A percentile compares a stretch with the other conserved stretches of the same genome.
These are phyloP conservation scores for Fusarium pseudograminearum DNA, from an alignment of 2,329 filamentous ascomycete species.

Conservation along the genomic window DNA sequence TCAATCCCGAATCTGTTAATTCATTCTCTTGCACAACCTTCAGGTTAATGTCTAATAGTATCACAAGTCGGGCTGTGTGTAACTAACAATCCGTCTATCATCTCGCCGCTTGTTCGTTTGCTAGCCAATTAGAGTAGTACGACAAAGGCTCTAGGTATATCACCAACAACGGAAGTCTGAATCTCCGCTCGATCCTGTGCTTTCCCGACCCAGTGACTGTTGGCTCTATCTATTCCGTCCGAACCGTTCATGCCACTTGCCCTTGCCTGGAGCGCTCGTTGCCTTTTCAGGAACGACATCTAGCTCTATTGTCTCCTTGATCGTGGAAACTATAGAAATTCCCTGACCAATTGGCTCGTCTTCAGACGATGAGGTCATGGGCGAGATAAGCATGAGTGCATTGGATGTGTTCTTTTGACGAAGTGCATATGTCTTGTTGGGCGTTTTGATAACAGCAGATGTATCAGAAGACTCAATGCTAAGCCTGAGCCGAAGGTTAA, in stretches of 20 bases:
- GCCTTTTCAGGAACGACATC: conserved; percentile 57
- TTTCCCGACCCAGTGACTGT: not conserved
- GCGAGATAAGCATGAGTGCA: conserved; percentile 67
- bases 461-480: conserved; percentile 63
- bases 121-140: not conserved
- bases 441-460: conserved; percentile 64
- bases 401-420: conserved; percentile 77
- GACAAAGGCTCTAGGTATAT: not conserved
- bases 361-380: conserved; percentile 5
- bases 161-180: not conserved
- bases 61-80: not conserved
- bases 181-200: not conserved
- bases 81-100: conserved; percentile 3
- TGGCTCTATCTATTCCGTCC: conserved; percentile 57
- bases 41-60: not conserved
- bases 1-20: not conserved
- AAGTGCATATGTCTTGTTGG: conserved; percentile 66
- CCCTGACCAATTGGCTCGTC: conserved; percentile 48
- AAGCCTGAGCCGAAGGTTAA: conserved; percentile 52
- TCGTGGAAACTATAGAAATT: conserved; percentile 64
- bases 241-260: conserved; percentile 73
- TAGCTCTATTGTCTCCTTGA: conserved; percentile 73
- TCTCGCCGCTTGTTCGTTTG: not conserved
- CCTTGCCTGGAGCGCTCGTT: conserved; percentile 52
- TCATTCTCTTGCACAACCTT: not conserved